A percentile compares a stretch with the other conserved stretches of the same genome.
Conservation (phyloP, 345 rosid genomes). For the Rhodamnia argentea region DNA sequence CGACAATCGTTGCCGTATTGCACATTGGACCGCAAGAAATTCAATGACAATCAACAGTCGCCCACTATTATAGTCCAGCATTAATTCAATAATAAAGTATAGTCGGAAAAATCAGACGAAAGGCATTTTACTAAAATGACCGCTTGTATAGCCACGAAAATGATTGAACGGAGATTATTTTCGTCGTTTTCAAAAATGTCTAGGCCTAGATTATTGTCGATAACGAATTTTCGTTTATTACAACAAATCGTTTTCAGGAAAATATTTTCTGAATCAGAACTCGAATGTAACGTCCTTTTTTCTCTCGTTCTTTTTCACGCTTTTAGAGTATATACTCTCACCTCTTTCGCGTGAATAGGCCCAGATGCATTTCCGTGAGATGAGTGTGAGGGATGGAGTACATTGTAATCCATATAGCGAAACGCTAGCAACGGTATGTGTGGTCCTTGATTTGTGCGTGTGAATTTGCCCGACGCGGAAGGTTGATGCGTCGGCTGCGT, state of each 20-base stretch:
- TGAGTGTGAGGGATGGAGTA: neutral
- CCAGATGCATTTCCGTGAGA: neutral
- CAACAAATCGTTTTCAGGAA: neutral
- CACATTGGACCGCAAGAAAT: neutral
- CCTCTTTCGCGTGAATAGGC: neutral
- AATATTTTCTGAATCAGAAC: fast-evolving
- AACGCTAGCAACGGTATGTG: neutral
- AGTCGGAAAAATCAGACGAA: neutral
- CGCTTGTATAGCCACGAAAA: fast-evolving
- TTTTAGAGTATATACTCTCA: neutral
- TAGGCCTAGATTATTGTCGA: neutral
- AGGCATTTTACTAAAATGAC: neutral
- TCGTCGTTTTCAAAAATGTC: too few relatives aligned
- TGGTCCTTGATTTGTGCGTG: neutral
- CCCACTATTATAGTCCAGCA: neutral
- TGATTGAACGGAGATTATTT: neutral
- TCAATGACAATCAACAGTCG: neutral
- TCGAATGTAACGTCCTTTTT: neutral
- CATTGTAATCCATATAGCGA: neutral
- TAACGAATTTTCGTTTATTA: neutral
- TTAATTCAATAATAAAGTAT: neutral
- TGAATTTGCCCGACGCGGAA: neutral
- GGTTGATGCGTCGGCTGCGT: neutral
- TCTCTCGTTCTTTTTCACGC: neutral
- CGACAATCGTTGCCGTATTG: neutral